phyloP scores from a whole-genome alignment of 352 stramenopile species.

The Globisporangium paddicum region DNA sequence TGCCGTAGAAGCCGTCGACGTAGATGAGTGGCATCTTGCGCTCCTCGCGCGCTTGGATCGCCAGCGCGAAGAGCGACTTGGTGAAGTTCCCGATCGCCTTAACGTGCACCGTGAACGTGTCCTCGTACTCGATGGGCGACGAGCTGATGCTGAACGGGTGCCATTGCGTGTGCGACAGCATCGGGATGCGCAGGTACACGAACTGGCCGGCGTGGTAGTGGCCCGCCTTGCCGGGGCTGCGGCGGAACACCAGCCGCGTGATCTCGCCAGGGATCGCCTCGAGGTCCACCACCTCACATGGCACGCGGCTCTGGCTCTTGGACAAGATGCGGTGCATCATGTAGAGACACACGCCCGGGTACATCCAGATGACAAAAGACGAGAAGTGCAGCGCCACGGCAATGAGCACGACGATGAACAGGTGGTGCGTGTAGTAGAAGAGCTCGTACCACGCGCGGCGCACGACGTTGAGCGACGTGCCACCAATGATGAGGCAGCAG shows the following conservation, averaged over 20 bases:
- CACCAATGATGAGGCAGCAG: slow-evolving; percentile 66
- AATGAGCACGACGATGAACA: slow-evolving; percentile 82
- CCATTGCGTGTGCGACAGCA: slow-evolving; percentile 74
- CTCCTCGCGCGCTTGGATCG: slow-evolving; percentile 72
- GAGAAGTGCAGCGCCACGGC: slow-evolving; percentile 65
- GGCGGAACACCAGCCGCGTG: slow-evolving; percentile 74
- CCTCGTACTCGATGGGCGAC: slow-evolving; percentile 78
- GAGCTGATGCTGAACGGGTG: slow-evolving; percentile 86
- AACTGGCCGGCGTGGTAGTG: slow-evolving; percentile 84
- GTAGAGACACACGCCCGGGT: slow-evolving; percentile 69
- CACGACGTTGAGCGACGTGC: slow-evolving; percentile 68
- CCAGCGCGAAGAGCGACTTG: slow-evolving; percentile 66
- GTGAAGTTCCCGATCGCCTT: slow-evolving; percentile 77
- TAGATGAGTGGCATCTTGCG: slow-evolving; percentile 80
- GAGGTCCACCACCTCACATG: slow-evolving; percentile 78
- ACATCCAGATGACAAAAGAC: slow-evolving; percentile 85
- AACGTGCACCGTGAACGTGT: slow-evolving; percentile 81
- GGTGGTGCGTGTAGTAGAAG: slow-evolving; percentile 88
- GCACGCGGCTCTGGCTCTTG: slow-evolving; percentile 60
- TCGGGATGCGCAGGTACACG: slow-evolving; percentile 68
- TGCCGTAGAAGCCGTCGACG: slow-evolving; percentile 80
- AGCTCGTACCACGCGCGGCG: slow-evolving; percentile 77
- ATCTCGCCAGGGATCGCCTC: slow-evolving; percentile 80
- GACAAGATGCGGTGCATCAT: slow-evolving; percentile 78
- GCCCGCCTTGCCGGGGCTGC: slow-evolving; percentile 61